Evolutionary conservation across 495 filamentous ascomycete species (phyloP).

Genomic region (Sphaerosporella brunnea): DNA sequence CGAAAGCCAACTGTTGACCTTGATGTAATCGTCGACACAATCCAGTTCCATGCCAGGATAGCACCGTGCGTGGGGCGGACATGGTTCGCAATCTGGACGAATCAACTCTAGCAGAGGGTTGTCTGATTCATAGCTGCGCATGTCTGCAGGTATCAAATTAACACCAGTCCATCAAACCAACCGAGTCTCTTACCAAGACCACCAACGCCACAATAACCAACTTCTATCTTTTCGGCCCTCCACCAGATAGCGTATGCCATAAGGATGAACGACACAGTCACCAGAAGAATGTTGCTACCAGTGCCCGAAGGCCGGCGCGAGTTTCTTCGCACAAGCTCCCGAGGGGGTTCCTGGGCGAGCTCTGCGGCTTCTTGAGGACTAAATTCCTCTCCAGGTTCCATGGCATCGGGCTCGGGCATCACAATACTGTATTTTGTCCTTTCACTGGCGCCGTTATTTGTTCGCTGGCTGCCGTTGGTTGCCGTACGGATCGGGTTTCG

Average conservation of each 20-base stretch:
- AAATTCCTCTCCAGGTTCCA: constrained; percentile 72
- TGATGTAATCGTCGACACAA: constrained; percentile 75
- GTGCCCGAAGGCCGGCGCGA: constrained; percentile 5
- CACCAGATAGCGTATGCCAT: constrained; percentile 64
- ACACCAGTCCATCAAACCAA: not conserved
- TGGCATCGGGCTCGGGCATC: no score
- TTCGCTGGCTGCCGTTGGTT: constrained; percentile 13
- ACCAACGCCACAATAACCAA: constrained; percentile 86
- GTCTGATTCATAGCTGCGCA: not conserved
- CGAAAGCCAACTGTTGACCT: constrained; percentile 67
- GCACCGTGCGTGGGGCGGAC: constrained; percentile 80
- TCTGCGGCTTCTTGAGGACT: constrained; percentile 72
- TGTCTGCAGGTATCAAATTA: not conserved
- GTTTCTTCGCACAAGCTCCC: constrained; percentile 8
- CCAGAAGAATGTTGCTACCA: constrained; percentile 36
- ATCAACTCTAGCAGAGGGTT: constrained; percentile 26
- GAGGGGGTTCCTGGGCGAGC: constrained; percentile 45
- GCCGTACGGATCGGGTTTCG: constrained; percentile 2
- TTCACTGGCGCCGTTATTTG: no score
- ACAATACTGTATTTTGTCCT: no score
- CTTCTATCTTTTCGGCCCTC: constrained; percentile 81
- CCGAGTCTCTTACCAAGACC: constrained; percentile 31
- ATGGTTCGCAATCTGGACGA: constrained; percentile 80
- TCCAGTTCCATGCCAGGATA: constrained; percentile 54
- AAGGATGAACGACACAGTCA: constrained; percentile 47